Base-by-base conservation (phyloP, 495 filamentous ascomycete genomes). In the Hypoxylon subgilvum region DNA sequence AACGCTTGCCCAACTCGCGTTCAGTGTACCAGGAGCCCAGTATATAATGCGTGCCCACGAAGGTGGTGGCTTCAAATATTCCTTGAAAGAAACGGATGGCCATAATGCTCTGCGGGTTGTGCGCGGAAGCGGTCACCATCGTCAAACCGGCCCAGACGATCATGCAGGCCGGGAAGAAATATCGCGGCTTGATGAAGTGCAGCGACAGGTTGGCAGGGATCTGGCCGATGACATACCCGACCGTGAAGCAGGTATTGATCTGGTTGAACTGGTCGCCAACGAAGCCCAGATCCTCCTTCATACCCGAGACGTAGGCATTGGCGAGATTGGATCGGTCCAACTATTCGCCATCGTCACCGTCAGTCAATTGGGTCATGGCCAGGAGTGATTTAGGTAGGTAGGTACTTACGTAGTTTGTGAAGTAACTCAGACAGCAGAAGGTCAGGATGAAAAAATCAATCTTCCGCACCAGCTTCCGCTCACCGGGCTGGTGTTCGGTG, bases 21-120 rank as follows among this genome's bases (percentile, higher is more conserved):
- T 82, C 76, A 2, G 79, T 87, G 55, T 89, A 89, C 86, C 86
- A 89, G 0, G 79, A 79, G 1, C 85, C 85, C 1, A 88, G 72
- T 62, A 89, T 82, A 58, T 86, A 87, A 30, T 86, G 84, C 0
- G 81, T 86, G 12, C 86, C 85, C 4, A 82, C 79, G 39, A 87
- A 88, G 7, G 80, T 85, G 46, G 71, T 80, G 0, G 81, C 72
- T 67, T 89, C 85, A 27, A 76, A 75, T 7, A 86, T 64, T n/a
- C 83, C 86, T 61, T 84, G 79, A 63, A 89, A 86, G 75, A 89
- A 88, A 3, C 86, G 82, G 54, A 89, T 84, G 0, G 79, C 82
- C 77, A 84, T 85, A 57, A 89, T 82, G n/a, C 77, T 67, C 32
- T 76, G 69, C 0, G 79, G 79, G 2, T 69, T 73, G 4, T 76